Evolutionary conservation across 352 stramenopile genomes (phyloP).

Genomic region (Pythium scleroteichum): DNA sequence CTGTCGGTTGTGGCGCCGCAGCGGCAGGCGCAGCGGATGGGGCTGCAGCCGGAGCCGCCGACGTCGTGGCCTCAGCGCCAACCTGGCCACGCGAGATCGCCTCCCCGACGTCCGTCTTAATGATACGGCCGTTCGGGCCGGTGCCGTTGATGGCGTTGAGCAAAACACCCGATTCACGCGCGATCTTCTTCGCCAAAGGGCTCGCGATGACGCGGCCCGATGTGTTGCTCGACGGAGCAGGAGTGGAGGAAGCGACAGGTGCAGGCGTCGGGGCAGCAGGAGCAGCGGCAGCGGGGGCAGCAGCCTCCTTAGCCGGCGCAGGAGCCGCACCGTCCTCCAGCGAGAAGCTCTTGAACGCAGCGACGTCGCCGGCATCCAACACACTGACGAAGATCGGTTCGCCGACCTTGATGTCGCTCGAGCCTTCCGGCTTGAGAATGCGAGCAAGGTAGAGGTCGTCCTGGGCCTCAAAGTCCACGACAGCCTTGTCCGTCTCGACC

Average conservation of each 20-base stretch:
- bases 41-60: conserved; percentile 27
- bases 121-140: conserved; percentile 89
- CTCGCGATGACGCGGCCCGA: conserved; percentile 91
- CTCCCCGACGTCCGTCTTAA: conserved; percentile 94
- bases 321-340: conserved; percentile 30
- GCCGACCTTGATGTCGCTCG: conserved; percentile 84
- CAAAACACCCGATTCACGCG: conserved; percentile 73
- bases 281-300: conserved; percentile 27
- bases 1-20: conserved; percentile 36
- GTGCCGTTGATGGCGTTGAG: conserved; percentile 74
- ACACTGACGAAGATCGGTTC: conserved; percentile 75
- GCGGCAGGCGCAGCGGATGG: conserved; percentile 25
- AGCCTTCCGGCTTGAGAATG: conserved; percentile 90
- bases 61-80: conserved; percentile 18
- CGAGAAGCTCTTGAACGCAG: conserved; percentile 60
- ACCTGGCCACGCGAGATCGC: conserved; percentile 74
- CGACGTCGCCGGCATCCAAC: conserved; percentile 51
- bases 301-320: conserved; percentile 19
- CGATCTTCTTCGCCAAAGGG: conserved; percentile 93
- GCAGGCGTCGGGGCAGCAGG: conserved; percentile 29
- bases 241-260: conserved; percentile 18
- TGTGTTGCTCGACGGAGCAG: conserved; percentile 20
- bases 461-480: conserved; percentile 97
- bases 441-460: conserved; percentile 95
- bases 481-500: conserved; percentile 98